These are phyloP conservation scores for Rhodamnia rubescens DNA, from an alignment of 345 rosid species.

Conservation along the genomic window DNA sequence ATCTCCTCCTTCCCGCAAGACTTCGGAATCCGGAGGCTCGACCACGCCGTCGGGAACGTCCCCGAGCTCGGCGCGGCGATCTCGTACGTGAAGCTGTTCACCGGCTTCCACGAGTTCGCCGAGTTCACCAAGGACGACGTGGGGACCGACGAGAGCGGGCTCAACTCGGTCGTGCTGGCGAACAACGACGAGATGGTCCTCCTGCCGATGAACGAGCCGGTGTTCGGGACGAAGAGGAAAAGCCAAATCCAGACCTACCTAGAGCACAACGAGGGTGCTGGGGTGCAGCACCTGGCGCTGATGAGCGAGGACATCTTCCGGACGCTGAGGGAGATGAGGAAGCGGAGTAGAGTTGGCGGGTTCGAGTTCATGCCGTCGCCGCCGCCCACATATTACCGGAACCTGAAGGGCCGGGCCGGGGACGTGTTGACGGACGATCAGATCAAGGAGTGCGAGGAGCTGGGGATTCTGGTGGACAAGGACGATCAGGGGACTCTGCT, in stretches of 20 bases:
- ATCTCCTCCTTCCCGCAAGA: conserved; percentile 49
- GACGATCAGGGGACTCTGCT: conserved; percentile 96
- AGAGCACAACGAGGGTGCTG: conserved; percentile 91
- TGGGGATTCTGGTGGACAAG: conserved; percentile 85
- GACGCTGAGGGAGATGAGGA: conserved; percentile 76
- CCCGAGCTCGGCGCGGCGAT: conserved; percentile 58
- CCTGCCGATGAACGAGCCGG: conserved; percentile 86
- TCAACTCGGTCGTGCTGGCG: conserved; percentile 71
- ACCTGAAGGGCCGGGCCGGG: conserved; percentile 59
- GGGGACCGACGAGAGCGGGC: conserved; percentile 83
- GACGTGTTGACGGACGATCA: conserved; percentile 70
- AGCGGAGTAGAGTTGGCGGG: conserved; percentile 69
- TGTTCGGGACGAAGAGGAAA: conserved; percentile 79
- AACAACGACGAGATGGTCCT: conserved; percentile 72
- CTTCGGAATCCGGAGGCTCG: conserved; percentile 65
- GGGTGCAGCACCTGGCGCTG: conserved; percentile 79
- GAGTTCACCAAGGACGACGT: conserved; percentile 92
- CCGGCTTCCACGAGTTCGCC: conserved; percentile 87
- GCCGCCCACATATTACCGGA: conserved; percentile 72
- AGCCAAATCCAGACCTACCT: conserved; percentile 91
- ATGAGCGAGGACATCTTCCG: conserved; percentile 62
- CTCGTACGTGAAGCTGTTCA: conserved; percentile 51
- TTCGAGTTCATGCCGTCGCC: conserved; percentile 96
- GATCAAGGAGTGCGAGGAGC: conserved; percentile 78
- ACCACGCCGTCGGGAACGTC: conserved; percentile 92